Evolutionary conservation across 2,329 filamentous ascomycete species (phyloP).

Genomic region (Nigrospora oryzae): DNA sequence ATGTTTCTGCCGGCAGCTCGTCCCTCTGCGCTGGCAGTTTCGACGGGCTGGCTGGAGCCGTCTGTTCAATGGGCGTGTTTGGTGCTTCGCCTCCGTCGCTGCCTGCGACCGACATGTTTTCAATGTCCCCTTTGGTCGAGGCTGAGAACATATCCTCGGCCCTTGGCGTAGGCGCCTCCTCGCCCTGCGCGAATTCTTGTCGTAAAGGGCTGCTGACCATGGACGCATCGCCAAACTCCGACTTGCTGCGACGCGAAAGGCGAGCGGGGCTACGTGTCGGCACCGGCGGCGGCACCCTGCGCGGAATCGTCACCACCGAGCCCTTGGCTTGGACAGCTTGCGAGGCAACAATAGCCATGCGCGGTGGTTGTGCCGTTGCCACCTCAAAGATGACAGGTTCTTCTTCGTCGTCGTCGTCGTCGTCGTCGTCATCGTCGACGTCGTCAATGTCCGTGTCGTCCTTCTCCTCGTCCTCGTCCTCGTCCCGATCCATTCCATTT

Average conservation of each 20-base stretch:
- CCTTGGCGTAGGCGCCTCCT: constrained; percentile 14
- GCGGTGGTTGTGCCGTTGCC: constrained; percentile 44
- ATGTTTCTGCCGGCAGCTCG: too few species aligned
- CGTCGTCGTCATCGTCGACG: constrained; percentile 39
- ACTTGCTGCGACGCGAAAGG: constrained; percentile 39
- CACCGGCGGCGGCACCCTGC: constrained; percentile 68
- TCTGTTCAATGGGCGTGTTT: too few species aligned
- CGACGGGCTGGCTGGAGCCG: too few species aligned
- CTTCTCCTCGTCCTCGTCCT: constrained; percentile 21
- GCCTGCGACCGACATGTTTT: too few species aligned
- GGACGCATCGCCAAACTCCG: constrained; percentile 51
- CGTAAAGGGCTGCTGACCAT: constrained; percentile 41
- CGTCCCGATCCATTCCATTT: constrained; percentile 11
- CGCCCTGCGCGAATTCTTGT: constrained; percentile 32
- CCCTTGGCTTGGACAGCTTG: constrained; percentile 65
- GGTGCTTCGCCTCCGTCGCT: too few species aligned
- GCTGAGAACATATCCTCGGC: constrained; percentile 7
- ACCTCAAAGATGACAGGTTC: constrained; percentile 65
- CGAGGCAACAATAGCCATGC: constrained; percentile 51
- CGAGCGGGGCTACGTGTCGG: constrained; percentile 69
- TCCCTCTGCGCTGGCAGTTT: too few species aligned
- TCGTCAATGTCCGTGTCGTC: constrained; percentile 29
- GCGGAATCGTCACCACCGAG: constrained; percentile 76
- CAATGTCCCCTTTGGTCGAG: neutral
- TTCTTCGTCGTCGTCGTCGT: constrained; percentile 37